phyloP scores from a whole-genome alignment of 148 eudicot genomes.

The Chenopodium formosanum region DNA sequence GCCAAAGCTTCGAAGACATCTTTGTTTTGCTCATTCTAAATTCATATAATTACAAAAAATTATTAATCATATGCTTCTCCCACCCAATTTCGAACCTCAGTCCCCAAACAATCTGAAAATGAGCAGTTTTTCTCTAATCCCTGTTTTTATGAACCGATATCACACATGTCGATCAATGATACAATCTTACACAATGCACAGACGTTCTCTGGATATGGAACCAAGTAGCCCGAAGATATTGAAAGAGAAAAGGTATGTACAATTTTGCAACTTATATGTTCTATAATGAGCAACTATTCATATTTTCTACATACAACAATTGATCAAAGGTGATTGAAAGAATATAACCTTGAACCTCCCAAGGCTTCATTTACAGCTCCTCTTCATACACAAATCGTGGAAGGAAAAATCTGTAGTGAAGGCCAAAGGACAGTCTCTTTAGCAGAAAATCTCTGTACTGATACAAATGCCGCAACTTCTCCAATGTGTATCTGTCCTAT shows the following conservation, averaged over 20 bases:
- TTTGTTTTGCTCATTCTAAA: too few species aligned
- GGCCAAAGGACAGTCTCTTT: background rate
- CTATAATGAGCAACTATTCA: background rate
- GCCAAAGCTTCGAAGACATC: too few species aligned
- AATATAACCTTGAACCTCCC: slow-evolving; percentile 4
- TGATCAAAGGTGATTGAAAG: slow-evolving; percentile 7
- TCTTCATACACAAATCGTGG: background rate
- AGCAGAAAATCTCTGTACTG: slow-evolving; percentile 13
- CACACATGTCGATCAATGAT: background rate
- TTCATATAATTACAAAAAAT: too few species aligned
- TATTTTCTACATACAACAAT: slow-evolving; percentile 16
- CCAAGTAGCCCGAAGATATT: background rate
- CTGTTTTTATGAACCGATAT: background rate
- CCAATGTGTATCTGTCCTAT: slow-evolving; percentile 23
- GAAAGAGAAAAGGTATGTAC: background rate
- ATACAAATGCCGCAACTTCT: slow-evolving; percentile 15
- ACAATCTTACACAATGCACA: background rate
- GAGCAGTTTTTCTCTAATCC: background rate
- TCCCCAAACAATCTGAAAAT: background rate
- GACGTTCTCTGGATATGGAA: background rate
- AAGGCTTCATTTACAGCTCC: slow-evolving; percentile 19
- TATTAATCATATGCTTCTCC: background rate
- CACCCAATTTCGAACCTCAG: background rate
- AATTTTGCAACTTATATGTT: background rate
- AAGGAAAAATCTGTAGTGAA: background rate